phyloP scores from a whole-genome alignment of 805 yeast species.

The Jamesozyma gamospora region DNA sequence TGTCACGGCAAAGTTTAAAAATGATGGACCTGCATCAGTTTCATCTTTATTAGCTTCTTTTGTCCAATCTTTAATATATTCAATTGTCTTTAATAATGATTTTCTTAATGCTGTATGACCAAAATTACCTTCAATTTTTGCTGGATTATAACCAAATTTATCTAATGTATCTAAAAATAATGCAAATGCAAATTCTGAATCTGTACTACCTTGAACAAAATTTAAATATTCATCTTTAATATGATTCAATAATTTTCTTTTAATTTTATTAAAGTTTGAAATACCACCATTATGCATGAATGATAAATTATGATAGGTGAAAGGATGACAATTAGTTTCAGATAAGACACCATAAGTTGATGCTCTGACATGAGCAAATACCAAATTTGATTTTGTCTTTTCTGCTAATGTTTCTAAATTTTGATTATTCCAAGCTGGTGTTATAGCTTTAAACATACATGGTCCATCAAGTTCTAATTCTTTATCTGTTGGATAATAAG shows the following conservation, averaged over 20 bases:
- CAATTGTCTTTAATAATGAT: constrained; percentile 68
- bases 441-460: constrained; percentile 87
- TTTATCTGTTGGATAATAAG: constrained; percentile 65
- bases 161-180: constrained; percentile 67
- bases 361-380: constrained; percentile 94
- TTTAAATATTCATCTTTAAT: constrained; percentile 73
- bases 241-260: constrained; percentile 60
- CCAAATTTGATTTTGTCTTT: constrained; percentile 73
- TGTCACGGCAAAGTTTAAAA: constrained; percentile 88
- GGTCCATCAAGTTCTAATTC: constrained; percentile 59
- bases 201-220: constrained; percentile 85
- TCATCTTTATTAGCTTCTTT: constrained; percentile 35
- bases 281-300: constrained; percentile 98
- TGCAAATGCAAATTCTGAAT: constrained; percentile 92
- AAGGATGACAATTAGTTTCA: constrained; percentile 97
- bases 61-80: constrained; percentile 71
- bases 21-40: constrained; percentile 52
- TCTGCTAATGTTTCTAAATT: constrained; percentile 78
- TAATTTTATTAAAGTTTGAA: constrained; percentile 60
- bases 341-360: constrained; percentile 89
- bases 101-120: constrained; percentile 50
- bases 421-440: constrained; percentile 97
- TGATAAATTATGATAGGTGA: constrained; percentile 75
- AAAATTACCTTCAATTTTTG: constrained; percentile 34
- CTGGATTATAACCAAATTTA: constrained; percentile 68